Percentiles rank a stretch among this genome's conserved stretches.
phyloP scores from a whole-genome alignment of 306 rosid species.

The Oxytropis ochrocephala region DNA sequence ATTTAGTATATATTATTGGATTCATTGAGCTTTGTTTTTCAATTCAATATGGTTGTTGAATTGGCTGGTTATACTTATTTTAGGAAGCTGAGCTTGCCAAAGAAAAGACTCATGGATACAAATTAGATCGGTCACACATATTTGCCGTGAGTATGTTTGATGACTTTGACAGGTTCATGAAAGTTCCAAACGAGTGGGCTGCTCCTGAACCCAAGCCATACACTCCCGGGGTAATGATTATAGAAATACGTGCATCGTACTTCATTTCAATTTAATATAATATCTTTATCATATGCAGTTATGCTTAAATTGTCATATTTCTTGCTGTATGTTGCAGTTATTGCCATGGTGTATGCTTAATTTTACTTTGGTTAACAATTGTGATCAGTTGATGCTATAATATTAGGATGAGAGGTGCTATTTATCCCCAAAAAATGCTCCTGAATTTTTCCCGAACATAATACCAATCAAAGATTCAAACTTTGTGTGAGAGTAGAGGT shows the following conservation, averaged over 20 bases:
- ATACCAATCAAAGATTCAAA: no score
- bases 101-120: constrained; percentile 26
- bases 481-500: no score
- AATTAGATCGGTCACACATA: constrained; percentile 69
- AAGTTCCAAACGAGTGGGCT: constrained; percentile 84
- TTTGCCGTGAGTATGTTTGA: constrained; percentile 77
- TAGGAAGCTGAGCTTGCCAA: constrained; percentile 95
- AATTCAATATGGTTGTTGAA: not conserved
- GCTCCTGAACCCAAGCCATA: constrained; percentile 69
- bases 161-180: constrained; percentile 73
- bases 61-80: not conserved
- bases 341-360: no score
- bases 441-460: no score
- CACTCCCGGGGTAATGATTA: constrained; percentile 56
- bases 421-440: no score
- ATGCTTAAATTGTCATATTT: not conserved
- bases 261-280: not conserved
- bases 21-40: not conserved
- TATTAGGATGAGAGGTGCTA: no score
- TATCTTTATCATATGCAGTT: not conserved
- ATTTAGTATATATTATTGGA: not conserved
- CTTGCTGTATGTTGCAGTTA: not conserved
- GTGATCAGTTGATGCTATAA: not conserved
- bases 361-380: not conserved
- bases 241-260: not conserved